Percentiles rank a stretch among this genome's conserved stretches.
Conservation (phyloP, 78 protist genomes). For the Tieghemostelium lacteum region DNA sequence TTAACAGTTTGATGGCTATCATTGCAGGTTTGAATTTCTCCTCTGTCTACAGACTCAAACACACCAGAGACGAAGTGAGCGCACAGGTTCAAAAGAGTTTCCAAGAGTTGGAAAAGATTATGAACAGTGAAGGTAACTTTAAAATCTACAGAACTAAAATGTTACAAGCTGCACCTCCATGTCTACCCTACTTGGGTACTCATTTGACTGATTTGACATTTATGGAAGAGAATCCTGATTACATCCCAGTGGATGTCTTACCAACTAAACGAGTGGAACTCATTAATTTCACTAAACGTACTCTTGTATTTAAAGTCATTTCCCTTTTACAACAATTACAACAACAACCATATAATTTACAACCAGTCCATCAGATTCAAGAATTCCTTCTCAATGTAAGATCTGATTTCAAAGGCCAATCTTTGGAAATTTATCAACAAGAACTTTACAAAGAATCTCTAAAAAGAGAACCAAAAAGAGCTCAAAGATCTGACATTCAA, state of each 20-base stretch:
- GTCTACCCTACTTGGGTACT: constrained; percentile 67
- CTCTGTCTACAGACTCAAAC: constrained; percentile 84
- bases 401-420: constrained; percentile 53
- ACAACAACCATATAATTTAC: constrained; percentile 77
- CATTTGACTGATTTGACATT: constrained; percentile 89
- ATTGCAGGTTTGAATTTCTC: constrained; percentile 84
- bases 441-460: constrained; percentile 68
- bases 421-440: constrained; percentile 58
- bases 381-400: constrained; percentile 35
- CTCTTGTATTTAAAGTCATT: constrained; percentile 71
- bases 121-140: constrained; percentile 75
- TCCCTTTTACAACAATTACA: constrained; percentile 82
- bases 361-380: constrained; percentile 86
- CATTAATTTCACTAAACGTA: constrained; percentile 85
- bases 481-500: constrained; percentile 69
- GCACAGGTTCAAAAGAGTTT: constrained; percentile 17
- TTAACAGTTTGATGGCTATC: constrained; percentile 83
- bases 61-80: constrained; percentile 81
- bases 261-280: constrained; percentile 51
- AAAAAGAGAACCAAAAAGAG: constrained; percentile 78
- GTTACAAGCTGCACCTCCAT: constrained; percentile 21
- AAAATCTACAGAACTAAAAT: constrained; percentile 77
- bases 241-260: constrained; percentile 27
- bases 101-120: constrained; percentile 77
- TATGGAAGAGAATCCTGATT: constrained; percentile 88